phyloP scores from a whole-genome alignment of 2,329 filamentous ascomycete species.

The Immersiporthe knoxdaviesiana region DNA sequence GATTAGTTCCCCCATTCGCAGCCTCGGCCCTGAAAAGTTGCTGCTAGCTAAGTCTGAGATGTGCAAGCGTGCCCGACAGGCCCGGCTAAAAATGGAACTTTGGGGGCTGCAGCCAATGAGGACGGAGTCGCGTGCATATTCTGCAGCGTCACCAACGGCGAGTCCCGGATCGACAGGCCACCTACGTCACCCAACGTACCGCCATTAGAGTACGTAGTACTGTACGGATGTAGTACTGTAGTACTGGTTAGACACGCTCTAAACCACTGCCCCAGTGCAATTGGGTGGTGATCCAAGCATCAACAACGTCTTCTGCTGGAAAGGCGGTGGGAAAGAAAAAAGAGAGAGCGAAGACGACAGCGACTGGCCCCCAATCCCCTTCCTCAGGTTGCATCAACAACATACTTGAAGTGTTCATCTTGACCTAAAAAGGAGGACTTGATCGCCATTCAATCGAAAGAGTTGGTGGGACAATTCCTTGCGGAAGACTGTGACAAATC shows the following conservation, averaged over 20 bases:
- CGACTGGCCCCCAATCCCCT: too few relatives aligned
- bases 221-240: too few relatives aligned
- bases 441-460: background rate
- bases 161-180: slow-evolving; percentile 8
- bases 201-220: too few relatives aligned
- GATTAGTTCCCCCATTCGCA: too few relatives aligned
- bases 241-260: too few relatives aligned
- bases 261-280: background rate
- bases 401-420: too few relatives aligned
- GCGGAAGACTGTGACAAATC: background rate
- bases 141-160: slow-evolving; percentile 9
- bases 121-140: slow-evolving; percentile 14
- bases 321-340: background rate
- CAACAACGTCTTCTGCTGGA: background rate
- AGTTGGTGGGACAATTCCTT: too few relatives aligned
- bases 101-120: background rate
- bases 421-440: background rate
- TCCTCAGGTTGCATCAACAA: too few relatives aligned
- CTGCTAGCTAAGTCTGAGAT: background rate
- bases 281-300: background rate
- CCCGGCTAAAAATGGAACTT: slow-evolving; percentile 10
- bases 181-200: background rate
- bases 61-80: slow-evolving; percentile 9
- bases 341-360: background rate
- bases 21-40: background rate